Evolutionary conservation across 495 filamentous ascomycete genomes (phyloP), one percentile per base, ranked within the genome.

Genomic region (Trichoderma gamsii): DNA sequence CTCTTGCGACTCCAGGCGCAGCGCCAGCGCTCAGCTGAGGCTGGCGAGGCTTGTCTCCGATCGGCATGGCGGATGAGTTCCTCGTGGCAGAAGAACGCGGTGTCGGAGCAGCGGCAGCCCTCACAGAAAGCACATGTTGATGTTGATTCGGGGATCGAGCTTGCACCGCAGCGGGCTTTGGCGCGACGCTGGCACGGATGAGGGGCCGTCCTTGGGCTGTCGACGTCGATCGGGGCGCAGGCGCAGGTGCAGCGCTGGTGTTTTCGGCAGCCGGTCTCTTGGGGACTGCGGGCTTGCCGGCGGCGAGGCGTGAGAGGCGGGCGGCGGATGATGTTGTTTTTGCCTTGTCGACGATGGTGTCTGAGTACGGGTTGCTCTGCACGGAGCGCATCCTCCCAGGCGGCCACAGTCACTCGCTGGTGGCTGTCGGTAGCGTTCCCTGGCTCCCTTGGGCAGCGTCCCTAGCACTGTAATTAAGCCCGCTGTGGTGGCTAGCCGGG

Each of bases 21-120:
- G 73, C 72, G 41, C 73, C 65, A 32, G 76, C 71, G 70, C 76
- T 74, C 29, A 81, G 74, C 46, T 76, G 77, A 9, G 78, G 72
- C 69, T 77, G 76, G 56, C 72, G 76, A 41, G 67, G 69, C 70
- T 68, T 73, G 64, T 69, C 68, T 69, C 71, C 63, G 66, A 67
- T 13, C 35, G 72, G 61, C 65, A 69, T 68, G 43, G 29, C 61
- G 66, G 21, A 21, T n/a, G 43, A 6, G 67, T 29, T 41, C 46
- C n/a, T 68, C 41, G n/a, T 68, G 56, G 64, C 61, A 23, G 65
- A 27, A 29, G 56, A 61, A 64, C 32, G 41, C 52, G 70, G 70
- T 43, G 72, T 61, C 46, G 70, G 66, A 69, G 71, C 52, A 70
- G 56, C 56, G 27, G 56, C 56, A 32, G 56, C 25, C 13, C 23